Conservation (phyloP, 768 basidiomycete genomes). For the Termitomyces sp. region DNA sequence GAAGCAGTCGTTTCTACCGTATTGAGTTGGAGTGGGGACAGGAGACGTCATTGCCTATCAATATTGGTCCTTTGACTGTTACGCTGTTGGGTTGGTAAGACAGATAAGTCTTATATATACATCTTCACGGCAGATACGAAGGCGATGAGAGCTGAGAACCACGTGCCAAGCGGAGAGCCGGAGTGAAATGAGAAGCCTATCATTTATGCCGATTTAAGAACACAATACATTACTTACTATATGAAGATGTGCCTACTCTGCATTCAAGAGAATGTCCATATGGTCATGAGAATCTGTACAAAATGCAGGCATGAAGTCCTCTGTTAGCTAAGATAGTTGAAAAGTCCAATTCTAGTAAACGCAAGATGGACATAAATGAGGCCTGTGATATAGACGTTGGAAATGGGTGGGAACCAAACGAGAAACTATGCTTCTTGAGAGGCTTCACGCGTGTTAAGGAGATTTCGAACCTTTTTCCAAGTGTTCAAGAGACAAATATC, state of each 20-base stretch:
- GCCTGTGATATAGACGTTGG: background rate
- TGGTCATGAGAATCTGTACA: constrained; percentile 5
- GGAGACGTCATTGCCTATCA: constrained; percentile 34
- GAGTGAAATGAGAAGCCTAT: constrained; percentile 1
- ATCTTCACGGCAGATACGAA: background rate
- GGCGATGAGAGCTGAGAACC: background rate
- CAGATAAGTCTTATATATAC: background rate
- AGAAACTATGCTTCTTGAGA: constrained; percentile 20
- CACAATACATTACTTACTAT: constrained; percentile 6
- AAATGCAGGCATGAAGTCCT: constrained; percentile 4
- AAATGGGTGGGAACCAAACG: background rate
- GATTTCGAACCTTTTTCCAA: constrained; percentile 45
- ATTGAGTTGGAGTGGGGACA: constrained; percentile 41
- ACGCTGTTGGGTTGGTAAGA: constrained; percentile 28
- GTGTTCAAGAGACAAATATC: background rate
- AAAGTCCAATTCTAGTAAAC: constrained; percentile 7
- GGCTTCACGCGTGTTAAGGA: constrained; percentile 33
- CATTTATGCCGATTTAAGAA: constrained; percentile 4
- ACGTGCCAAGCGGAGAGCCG: background rate
- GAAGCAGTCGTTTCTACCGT: constrained; percentile 49
- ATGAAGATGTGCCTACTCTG: constrained; percentile 4
- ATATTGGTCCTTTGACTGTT: constrained; percentile 30
- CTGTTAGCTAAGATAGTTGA: background rate
- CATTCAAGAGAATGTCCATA: constrained; percentile 7
- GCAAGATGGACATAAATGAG: background rate